Evolutionary conservation across 768 basidiomycete species (phyloP).

Genomic region (Suillus subluteus): DNA sequence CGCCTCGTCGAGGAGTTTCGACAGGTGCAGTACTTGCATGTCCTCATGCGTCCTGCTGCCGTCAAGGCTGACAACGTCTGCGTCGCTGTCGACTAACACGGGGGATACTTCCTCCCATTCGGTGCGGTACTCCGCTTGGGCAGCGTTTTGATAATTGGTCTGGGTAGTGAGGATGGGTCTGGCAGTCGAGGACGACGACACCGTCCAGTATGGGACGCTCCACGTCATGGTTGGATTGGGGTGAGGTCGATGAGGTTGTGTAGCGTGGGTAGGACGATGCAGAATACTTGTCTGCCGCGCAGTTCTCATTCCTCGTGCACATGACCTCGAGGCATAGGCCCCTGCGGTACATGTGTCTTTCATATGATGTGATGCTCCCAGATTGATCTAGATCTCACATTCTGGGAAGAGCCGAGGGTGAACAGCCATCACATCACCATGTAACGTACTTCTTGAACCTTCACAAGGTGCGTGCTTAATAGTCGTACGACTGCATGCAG

Average conservation of each 20-base stretch:
- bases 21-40: slow-evolving; percentile 5
- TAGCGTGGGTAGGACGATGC: not conserved
- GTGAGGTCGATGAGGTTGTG: not conserved
- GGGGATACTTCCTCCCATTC: slow-evolving; percentile 10
- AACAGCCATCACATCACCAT: not conserved
- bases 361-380: not conserved
- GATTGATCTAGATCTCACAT: not conserved
- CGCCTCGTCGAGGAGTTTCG: not conserved
- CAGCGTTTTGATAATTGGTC: not conserved
- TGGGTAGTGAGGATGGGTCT: slow-evolving; percentile 2
- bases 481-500: not conserved
- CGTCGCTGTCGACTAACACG: slow-evolving; percentile 10
- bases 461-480: not conserved
- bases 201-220: slow-evolving; percentile 5
- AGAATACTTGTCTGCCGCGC: not conserved
- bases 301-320: slow-evolving; percentile 5
- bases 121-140: not conserved
- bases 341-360: slow-evolving; percentile 1
- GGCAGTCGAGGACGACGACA: not conserved
- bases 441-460: slow-evolving; percentile 6
- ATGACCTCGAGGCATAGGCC: not conserved
- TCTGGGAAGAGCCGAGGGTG: not conserved
- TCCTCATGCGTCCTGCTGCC: slow-evolving; percentile 4
- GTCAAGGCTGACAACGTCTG: slow-evolving; percentile 12
- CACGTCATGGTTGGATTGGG: slow-evolving; percentile 5